Base-by-base conservation (phyloP, 345 rosid species). In the Acer saccharum region DNA sequence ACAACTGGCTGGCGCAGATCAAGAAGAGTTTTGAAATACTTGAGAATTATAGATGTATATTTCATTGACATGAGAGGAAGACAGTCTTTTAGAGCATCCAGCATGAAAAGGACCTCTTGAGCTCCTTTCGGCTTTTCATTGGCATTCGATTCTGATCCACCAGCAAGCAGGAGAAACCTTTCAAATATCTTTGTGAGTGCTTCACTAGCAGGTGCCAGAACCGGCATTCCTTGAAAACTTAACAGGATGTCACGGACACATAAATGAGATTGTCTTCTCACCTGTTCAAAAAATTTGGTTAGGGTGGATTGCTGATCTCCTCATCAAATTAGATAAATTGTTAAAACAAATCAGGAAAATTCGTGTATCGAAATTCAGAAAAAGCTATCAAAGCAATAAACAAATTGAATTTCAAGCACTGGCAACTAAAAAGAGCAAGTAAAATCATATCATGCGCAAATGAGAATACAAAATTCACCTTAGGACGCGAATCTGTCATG, bases 51-150 rank as follows among this genome's bases (percentile, higher is more conserved):
- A 76, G 90, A 82, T 39, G 82, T 82, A 83, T 80, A 83, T 79
- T 90, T 89, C 77, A 66, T 75, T 3, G 93, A 86, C 94, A 96
- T 81, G 79, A 86, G 82, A 43, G 98, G 93, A 81, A 94, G 88
- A 79, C 93, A 90, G 73, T 92, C 97, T 83, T 89, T 94, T 10
- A 96, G 82, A 63, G 95, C 85, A 44, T 87, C 92, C 16, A 96
- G 81, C 81, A 92, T 60, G 78, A 85, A 82, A 8, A 96, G 84
- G 67, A 94, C 91, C 80, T 90, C 95, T 81, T 87, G 92, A 46
- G 94, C 99, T 77, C 97, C 97, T 81, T 76, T 87, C 3, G 91
- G 80, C 72, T 86, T 90, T 80, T 94, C 97, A 9, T 72, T 68
- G 41, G 82, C 86, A 72, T 77, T 80, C 0, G 68, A 71, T 13